phyloP scores from a whole-genome alignment of 768 basidiomycete species.

The Tulasnella sp. region DNA sequence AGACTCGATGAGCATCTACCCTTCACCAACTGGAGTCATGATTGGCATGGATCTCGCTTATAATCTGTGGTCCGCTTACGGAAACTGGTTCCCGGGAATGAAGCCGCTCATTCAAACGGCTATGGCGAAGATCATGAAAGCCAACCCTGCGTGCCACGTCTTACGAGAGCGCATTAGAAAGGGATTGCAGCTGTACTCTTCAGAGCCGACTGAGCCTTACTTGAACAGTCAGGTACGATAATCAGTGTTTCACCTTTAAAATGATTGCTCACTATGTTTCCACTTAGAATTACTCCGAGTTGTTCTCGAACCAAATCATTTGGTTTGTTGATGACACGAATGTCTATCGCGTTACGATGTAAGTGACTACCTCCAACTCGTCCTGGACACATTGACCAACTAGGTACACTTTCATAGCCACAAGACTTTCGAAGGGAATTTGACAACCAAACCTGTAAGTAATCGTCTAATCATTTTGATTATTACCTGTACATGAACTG shows the following conservation, averaged over 20 bases:
- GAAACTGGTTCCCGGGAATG: slow-evolving; percentile 98
- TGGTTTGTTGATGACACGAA: slow-evolving; percentile 99
- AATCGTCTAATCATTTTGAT: slow-evolving; percentile 12
- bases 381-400: not conserved
- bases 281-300: slow-evolving; percentile 93
- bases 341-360: slow-evolving; percentile 97
- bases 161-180: slow-evolving; percentile 97
- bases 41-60: slow-evolving; percentile 98
- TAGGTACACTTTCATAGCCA: slow-evolving; percentile 41
- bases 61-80: slow-evolving; percentile 97
- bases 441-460: slow-evolving; percentile 99
- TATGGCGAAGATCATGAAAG: slow-evolving; percentile 99
- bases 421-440: slow-evolving; percentile 99
- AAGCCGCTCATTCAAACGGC: slow-evolving; percentile 97
- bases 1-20: slow-evolving; percentile 98
- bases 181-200: slow-evolving; percentile 95
- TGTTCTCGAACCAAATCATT: slow-evolving; percentile 98
- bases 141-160: slow-evolving; percentile 95
- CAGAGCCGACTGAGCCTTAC: slow-evolving; percentile 98
- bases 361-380: slow-evolving; percentile 21
- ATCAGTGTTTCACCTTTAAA: slow-evolving; percentile 94
- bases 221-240: slow-evolving; percentile 71
- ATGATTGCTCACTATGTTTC: slow-evolving; percentile 98
- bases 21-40: slow-evolving; percentile 97
- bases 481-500: not conserved